Evolutionary conservation across 495 filamentous ascomycete genomes (phyloP), one percentile per base, ranked within the genome.

Genomic region (Hyaloscypha finlandica): DNA sequence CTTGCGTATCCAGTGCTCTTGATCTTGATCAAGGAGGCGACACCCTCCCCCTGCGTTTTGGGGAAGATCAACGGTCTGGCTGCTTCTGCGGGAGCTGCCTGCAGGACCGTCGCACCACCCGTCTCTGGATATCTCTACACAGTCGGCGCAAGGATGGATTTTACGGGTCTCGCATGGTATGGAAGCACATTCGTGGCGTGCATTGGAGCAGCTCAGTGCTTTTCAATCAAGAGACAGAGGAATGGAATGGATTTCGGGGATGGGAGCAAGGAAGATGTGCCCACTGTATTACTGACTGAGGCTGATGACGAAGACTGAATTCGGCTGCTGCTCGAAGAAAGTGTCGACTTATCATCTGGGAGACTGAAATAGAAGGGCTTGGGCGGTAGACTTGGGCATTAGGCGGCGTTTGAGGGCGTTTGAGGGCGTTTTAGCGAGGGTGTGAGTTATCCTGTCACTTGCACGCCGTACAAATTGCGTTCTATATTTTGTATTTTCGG

Each of bases 91-190:
- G 95, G 95, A 31, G 96, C 93, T 71, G 78, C 97, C 37, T 89
- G 86, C 70, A 88, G 95, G 59, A 92, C 93, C 1, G 86, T 96
- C 68, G 94, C 94, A 3, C 95, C 95, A 8, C 93, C 90, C 0
- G 75, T 97, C 37, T 93, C 94, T 11, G 95, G 95, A 4, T 77
- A 92, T 16, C 83, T 99, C 59, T 94, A 97, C 74, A 82, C 91
- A 9, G 78, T 88, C 59, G 95, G 95, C 20, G 81, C 95, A 33
- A 81, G 87, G 60, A 83, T 88, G 53, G 93, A 93, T 37, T 91
- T 89, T 67, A 92, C 92, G 12, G 92, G 92, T 45, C 77, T 98
- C 14, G 88, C 92, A 6, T 99, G 95, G 94, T 98, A 94, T 92
- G 85, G 86, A 58, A 91, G 88, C 70, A 90, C 87, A 12, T 60